Conservation (phyloP, 1,284 basidiomycete genomes). For the Psilocybe mexicana region DNA sequence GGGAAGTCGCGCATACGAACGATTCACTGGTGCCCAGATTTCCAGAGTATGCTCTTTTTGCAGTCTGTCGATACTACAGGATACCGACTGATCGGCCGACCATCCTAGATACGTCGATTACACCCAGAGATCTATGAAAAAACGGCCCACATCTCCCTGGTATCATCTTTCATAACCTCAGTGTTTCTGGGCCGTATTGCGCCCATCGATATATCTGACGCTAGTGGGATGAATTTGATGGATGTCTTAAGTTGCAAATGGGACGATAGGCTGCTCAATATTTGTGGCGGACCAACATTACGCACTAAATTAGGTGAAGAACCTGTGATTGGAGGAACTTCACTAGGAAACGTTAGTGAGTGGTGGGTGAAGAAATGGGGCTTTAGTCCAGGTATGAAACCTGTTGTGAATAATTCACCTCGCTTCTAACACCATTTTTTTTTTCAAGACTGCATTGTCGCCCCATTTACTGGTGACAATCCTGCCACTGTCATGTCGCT, state of each 20-base stretch:
- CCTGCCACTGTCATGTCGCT: conserved; percentile 85
- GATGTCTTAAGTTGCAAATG: conserved; percentile 69
- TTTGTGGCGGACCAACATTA: conserved; percentile 66
- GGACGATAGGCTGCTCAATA: conserved; percentile 61
- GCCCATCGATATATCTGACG: conserved; percentile 79
- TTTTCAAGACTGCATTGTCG: conserved; percentile 69
- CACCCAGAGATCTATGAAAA: conserved; percentile 62
- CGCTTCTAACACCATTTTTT: neutral
- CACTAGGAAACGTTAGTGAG: conserved; percentile 62
- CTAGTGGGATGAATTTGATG: conserved; percentile 92
- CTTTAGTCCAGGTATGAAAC: conserved; percentile 58
- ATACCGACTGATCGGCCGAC: neutral
- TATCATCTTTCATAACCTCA: conserved; percentile 84
- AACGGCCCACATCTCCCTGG: conserved; percentile 76
- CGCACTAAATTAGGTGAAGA: conserved; percentile 79
- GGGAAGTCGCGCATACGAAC: conserved; percentile 84
- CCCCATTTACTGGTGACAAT: conserved; percentile 91
- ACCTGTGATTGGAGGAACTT: conserved; percentile 68
- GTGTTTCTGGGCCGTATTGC: conserved; percentile 70
- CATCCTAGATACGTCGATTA: conserved; percentile 55
- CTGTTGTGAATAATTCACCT: neutral
- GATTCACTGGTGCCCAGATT: conserved; percentile 89
- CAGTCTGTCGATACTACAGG: neutral
- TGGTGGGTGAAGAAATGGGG: conserved; percentile 84
- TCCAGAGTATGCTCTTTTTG: conserved; percentile 51